Conservation (phyloP, 2,329 filamentous ascomycete genomes). For the Magnaporthiopsis rhizophila region DNA sequence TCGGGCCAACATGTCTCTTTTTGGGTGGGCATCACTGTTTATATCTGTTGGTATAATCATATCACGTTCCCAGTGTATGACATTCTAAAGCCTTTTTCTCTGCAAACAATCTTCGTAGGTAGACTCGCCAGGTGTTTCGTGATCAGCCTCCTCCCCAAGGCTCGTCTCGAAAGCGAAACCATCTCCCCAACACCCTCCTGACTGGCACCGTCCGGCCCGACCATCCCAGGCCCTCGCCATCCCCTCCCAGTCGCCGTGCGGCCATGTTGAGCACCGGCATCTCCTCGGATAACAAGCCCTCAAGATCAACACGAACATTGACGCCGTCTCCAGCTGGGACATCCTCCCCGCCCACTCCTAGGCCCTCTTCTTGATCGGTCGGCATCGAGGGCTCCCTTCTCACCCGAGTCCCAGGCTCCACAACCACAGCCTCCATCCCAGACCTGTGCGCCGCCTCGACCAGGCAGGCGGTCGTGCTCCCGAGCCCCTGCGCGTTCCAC, state of each 20-base stretch:
- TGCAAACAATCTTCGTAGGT: too few relatives aligned
- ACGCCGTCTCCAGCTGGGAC: too few relatives aligned
- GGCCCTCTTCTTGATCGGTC: constrained; percentile 10
- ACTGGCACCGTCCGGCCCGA: constrained; percentile 51
- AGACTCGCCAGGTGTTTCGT: too few relatives aligned
- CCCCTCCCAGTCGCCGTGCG: constrained; percentile 30
- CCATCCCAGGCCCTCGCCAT: constrained; percentile 44
- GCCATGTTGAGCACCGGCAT: constrained; percentile 57
- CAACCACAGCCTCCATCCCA: constrained; percentile 34
- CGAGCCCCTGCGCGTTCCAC: constrained; percentile 68
- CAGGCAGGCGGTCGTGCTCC: constrained; percentile 51
- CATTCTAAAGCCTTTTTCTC: too few relatives aligned
- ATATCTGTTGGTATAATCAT: too few relatives aligned
- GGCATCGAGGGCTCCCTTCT: constrained; percentile 5
- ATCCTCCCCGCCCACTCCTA: too few relatives aligned
- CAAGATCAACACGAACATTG: too few relatives aligned
- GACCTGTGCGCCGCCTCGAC: constrained; percentile 50
- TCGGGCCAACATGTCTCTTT: too few relatives aligned
- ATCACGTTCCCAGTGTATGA: too few relatives aligned
- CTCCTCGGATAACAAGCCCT: constrained; percentile 32
- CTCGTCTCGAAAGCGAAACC: constrained; percentile 49
- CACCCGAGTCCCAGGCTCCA: constrained; percentile 33
- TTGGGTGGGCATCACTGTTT: too few relatives aligned
- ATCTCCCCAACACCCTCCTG: constrained; percentile 50
- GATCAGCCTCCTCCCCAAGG: too few relatives aligned